These are phyloP conservation scores for Hypoxylon sp. DNA, from an alignment of 2,329 filamentous ascomycete species.

Conservation along the genomic window DNA sequence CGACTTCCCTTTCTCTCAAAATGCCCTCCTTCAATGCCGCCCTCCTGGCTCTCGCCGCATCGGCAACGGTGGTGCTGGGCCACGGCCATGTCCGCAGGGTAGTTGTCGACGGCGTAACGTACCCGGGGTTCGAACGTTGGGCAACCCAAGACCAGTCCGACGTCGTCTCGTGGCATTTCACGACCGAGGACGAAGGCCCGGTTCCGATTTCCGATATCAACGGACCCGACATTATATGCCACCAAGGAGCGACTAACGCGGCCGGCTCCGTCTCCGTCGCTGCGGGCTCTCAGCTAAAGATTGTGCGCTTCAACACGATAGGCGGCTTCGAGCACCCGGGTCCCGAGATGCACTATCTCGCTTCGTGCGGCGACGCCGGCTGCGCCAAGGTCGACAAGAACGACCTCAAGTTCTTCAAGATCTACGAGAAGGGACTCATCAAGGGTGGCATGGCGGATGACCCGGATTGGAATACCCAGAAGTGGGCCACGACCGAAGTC, in stretches of 20 bases:
- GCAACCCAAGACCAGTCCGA: constrained; percentile 41
- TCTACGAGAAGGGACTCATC: constrained; percentile 41
- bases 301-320: constrained; percentile 40
- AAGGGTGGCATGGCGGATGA: constrained; percentile 44
- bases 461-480: constrained; percentile 55
- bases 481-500: constrained; percentile 53
- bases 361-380: constrained; percentile 45
- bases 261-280: constrained; percentile 27
- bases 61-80: constrained; percentile 13
- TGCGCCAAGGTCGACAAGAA: constrained; percentile 45
- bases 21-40: constrained; percentile 26
- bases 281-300: constrained; percentile 40
- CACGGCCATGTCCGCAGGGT: constrained; percentile 38
- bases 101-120: constrained; percentile 28
- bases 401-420: constrained; percentile 44
- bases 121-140: constrained; percentile 44
- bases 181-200: constrained; percentile 36
- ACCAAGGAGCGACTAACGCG: constrained; percentile 28
- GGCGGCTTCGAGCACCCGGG: constrained; percentile 39
- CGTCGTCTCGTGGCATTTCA: constrained; percentile 39
- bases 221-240: constrained; percentile 34
- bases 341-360: constrained; percentile 47
- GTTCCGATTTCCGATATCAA: constrained; percentile 22
- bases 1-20: constrained; percentile 3
- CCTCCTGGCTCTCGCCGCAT: constrained; percentile 22